These are phyloP conservation scores for Begonia masoniana DNA, from an alignment of 306 rosid species.

Conservation along the genomic window DNA sequence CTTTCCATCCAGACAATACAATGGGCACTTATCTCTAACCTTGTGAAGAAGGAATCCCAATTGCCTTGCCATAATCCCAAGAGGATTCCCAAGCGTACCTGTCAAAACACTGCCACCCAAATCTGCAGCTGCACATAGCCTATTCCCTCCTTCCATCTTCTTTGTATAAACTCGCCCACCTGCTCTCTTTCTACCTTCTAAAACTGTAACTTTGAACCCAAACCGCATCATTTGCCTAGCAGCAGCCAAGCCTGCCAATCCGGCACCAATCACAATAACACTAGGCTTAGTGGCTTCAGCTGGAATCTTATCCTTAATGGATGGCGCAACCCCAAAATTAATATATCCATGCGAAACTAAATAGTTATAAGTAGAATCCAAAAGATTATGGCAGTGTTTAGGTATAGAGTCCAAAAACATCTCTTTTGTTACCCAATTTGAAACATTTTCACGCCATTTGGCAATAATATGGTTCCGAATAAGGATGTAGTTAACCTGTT, in stretches of 20 bases:
- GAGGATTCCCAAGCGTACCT: conserved; percentile 85
- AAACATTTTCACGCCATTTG: conserved; percentile 83
- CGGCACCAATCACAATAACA: conserved; percentile 70
- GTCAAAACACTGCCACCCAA: conserved; percentile 98
- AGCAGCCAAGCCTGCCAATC: conserved; percentile 88
- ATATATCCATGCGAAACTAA: conserved; percentile 67
- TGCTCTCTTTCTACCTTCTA: conserved; percentile 82
- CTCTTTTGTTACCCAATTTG: conserved; percentile 64
- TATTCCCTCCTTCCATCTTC: conserved; percentile 91
- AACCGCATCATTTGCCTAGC: conserved; percentile 79
- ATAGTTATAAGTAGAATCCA: conserved; percentile 65
- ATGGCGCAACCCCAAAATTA: conserved; percentile 64
- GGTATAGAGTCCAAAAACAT: conserved; percentile 54
- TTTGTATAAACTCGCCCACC: conserved; percentile 85
- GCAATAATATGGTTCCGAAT: conserved; percentile 85
- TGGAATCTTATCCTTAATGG: conserved; percentile 50
- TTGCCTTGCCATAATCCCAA: conserved; percentile 79
- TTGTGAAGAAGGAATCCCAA: conserved; percentile 71
- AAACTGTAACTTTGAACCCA: conserved; percentile 73
- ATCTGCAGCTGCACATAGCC: conserved; percentile 78
- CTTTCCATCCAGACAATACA: conserved; percentile 64
- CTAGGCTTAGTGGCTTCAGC: conserved; percentile 37
- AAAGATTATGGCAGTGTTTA: conserved; percentile 41
- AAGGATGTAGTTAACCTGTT: conserved; percentile 88
- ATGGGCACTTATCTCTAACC: conserved; percentile 84